phyloP scores from a whole-genome alignment of 805 yeast genomes.

The Scheffersomyces coipomensis region DNA sequence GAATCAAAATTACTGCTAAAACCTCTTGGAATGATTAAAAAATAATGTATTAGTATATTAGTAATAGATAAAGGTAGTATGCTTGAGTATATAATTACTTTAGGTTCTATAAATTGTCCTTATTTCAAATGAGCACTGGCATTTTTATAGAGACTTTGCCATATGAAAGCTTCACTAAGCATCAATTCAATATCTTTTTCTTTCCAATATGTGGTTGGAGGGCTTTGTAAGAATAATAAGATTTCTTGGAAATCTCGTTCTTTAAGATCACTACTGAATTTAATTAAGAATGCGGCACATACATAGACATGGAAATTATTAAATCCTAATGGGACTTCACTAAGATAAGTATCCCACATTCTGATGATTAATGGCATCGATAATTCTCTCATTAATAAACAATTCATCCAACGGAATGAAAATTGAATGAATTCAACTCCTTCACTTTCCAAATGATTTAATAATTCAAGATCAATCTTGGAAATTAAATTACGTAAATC shows the following conservation, averaged over 20 bases:
- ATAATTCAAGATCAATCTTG: slow-evolving; percentile 74
- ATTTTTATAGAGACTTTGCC: slow-evolving; percentile 91
- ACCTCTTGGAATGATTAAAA: too few species aligned
- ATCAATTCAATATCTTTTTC: slow-evolving; percentile 89
- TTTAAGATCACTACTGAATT: slow-evolving; percentile 77
- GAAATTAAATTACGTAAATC: slow-evolving; percentile 75
- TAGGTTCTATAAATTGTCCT: neutral
- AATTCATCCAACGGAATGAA: slow-evolving; percentile 98
- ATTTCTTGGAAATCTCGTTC: slow-evolving; percentile 93
- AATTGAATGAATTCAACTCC: slow-evolving; percentile 94
- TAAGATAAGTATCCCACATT: slow-evolving; percentile 96
- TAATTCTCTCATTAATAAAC: slow-evolving; percentile 91
- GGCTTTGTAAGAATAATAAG: slow-evolving; percentile 84
- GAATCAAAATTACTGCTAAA: too few species aligned
- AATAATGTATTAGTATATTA: too few species aligned
- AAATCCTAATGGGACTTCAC: slow-evolving; percentile 75
- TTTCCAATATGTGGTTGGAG: slow-evolving; percentile 83
- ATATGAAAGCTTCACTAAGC: slow-evolving; percentile 92
- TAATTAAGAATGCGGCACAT: slow-evolving; percentile 92
- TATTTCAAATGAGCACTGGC: slow-evolving; percentile 80
- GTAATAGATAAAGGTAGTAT: too few species aligned
- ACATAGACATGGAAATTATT: slow-evolving; percentile 94
- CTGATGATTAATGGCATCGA: slow-evolving; percentile 75
- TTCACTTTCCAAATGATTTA: slow-evolving; percentile 72
- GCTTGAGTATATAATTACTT: too few species aligned